These are phyloP conservation scores for Claviceps sorghi DNA, from an alignment of 2,329 filamentous ascomycete species.

Conservation along the genomic window DNA sequence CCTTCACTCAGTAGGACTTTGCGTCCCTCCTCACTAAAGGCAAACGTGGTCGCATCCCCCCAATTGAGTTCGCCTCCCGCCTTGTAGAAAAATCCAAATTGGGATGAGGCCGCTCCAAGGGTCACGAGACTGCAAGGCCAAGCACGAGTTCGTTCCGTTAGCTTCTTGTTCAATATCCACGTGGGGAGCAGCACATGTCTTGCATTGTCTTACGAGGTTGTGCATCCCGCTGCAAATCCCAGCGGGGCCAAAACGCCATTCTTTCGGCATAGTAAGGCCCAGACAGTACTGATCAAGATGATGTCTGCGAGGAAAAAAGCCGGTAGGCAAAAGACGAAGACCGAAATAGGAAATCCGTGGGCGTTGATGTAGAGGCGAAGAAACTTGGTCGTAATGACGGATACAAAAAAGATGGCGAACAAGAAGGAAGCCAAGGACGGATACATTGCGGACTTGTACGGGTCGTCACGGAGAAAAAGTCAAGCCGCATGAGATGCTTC, in stretches of 20 bases:
- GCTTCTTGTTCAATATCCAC: background rate
- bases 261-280: slow-evolving; percentile 14
- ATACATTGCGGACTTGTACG: slow-evolving; percentile 5
- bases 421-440: slow-evolving; percentile 13
- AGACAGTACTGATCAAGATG: slow-evolving; percentile 11
- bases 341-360: slow-evolving; percentile 12
- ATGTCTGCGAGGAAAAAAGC: slow-evolving; percentile 17
- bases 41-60: slow-evolving; percentile 17
- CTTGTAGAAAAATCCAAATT: slow-evolving; percentile 18
- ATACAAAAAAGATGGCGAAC: slow-evolving; percentile 17
- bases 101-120: slow-evolving; percentile 15
- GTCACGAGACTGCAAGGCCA: slow-evolving; percentile 12
- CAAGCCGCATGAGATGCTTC: background rate
- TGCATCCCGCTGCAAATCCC: slow-evolving; percentile 9
- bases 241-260: slow-evolving; percentile 11
- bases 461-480: slow-evolving; percentile 2
- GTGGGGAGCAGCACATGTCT: too few relatives aligned
- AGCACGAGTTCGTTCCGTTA: background rate
- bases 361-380: slow-evolving; percentile 15
- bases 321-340: slow-evolving; percentile 19
- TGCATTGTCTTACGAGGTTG: slow-evolving; percentile 14
- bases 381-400: slow-evolving; percentile 15
- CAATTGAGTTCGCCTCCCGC: slow-evolving; percentile 20
- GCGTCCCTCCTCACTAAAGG: slow-evolving; percentile 16
- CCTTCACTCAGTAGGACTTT: slow-evolving; percentile 19